Conservation (phyloP, 495 filamentous ascomycete species). For the Xanthoparmelia taractica region DNA sequence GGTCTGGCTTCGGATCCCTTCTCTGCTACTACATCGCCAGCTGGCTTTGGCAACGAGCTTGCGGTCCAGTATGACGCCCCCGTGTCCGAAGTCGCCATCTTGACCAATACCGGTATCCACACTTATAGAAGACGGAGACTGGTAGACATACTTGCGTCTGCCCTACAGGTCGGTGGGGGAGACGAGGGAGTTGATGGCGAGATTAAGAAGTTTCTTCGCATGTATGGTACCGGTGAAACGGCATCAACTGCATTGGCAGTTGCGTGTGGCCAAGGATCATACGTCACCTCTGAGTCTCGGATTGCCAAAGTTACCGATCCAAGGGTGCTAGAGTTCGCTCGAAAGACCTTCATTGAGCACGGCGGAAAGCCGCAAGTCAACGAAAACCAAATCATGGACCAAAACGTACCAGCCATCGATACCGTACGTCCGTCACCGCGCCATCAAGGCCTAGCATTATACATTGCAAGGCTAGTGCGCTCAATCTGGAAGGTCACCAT, state of each 20-base stretch:
- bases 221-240: conserved; percentile 79
- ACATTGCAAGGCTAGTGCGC: conserved; percentile 75
- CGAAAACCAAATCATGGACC: conserved; percentile 62
- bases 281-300: conserved; percentile 62
- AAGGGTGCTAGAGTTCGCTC: conserved; percentile 70
- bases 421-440: conserved; percentile 78
- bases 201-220: conserved; percentile 67
- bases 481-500: conserved; percentile 75
- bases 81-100: conserved; percentile 73
- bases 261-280: conserved; percentile 85
- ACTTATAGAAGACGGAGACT: conserved; percentile 73
- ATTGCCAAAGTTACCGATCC: conserved; percentile 68
- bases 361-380: conserved; percentile 75
- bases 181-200: conserved; percentile 76
- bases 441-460: conserved; percentile 78
- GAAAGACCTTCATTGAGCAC: conserved; percentile 79
- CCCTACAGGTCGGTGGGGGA: conserved; percentile 61
- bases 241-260: conserved; percentile 88
- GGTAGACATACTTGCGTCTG: conserved; percentile 84
- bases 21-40: conserved; percentile 56
- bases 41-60: conserved; percentile 89
- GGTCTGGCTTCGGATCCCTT: conserved; percentile 66
- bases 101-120: conserved; percentile 85
- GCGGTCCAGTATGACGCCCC: conserved; percentile 85
- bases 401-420: conserved; percentile 54